A percentile compares a stretch with the other conserved stretches of the same genome.
Conservation (phyloP, 2,329 filamentous ascomycete genomes). For the Tolypocladium endophyticum region DNA sequence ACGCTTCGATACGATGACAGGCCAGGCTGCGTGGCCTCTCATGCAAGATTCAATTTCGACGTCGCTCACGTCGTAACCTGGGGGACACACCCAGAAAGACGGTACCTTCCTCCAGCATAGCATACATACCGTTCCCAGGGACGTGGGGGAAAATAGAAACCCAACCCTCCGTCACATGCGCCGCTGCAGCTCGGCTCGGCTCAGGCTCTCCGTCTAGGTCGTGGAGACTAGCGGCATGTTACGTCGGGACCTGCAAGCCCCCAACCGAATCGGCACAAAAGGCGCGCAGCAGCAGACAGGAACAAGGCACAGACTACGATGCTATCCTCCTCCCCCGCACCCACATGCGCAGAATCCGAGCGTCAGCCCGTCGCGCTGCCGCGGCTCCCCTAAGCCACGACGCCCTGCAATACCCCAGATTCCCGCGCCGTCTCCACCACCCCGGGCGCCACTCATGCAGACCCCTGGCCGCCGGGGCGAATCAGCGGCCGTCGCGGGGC, state of each 20-base stretch:
- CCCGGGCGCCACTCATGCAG: not conserved
- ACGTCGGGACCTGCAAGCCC: not conserved
- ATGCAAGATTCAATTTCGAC: not conserved
- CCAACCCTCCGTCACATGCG: not conserved
- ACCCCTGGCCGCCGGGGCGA: not conserved
- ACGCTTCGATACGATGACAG: not conserved
- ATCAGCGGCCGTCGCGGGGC: not conserved
- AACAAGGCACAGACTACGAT: not conserved
- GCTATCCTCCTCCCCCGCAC: not conserved
- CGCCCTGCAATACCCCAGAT: not conserved
- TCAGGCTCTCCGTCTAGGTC: not conserved
- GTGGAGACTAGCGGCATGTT: not conserved
- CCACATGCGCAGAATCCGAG: not conserved
- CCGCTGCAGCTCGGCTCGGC: not conserved
- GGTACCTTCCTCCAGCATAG: not conserved
- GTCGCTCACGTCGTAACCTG: not conserved
- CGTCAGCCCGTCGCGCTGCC: not conserved
- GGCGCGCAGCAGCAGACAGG: not conserved
- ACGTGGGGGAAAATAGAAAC: not conserved
- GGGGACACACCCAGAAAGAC: not conserved
- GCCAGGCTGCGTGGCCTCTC: not conserved
- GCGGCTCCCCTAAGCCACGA: not conserved
- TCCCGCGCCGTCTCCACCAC: not conserved
- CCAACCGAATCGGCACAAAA: not conserved
- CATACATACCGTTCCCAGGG: not conserved